Percentiles rank a stretch among this genome's conserved stretches.
phyloP scores from a whole-genome alignment of 768 basidiomycete species.

The Boletus sp. region DNA sequence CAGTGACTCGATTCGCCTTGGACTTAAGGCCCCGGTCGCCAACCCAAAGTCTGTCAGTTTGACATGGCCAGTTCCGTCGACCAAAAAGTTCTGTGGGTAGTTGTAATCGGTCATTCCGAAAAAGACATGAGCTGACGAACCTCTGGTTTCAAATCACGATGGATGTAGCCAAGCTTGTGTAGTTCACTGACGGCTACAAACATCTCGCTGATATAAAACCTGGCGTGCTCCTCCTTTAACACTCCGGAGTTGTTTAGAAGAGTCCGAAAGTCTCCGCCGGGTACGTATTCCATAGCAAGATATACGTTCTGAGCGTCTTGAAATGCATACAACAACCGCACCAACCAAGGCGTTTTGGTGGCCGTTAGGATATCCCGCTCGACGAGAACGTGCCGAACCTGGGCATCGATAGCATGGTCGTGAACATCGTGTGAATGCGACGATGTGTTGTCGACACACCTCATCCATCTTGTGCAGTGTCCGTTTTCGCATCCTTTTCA shows the following conservation, averaged over 20 bases:
- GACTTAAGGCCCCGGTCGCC: constrained; percentile 94
- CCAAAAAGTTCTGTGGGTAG: constrained; percentile 80
- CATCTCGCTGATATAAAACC: constrained; percentile 98
- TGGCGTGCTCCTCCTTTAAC: constrained; percentile 93
- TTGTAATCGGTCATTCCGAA: background rate
- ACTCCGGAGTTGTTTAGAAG: constrained; percentile 97
- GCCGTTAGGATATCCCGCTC: constrained; percentile 97
- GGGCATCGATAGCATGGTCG: background rate
- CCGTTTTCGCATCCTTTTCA: constrained; percentile 96
- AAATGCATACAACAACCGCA: constrained; percentile 92
- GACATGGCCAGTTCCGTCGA: constrained; percentile 94
- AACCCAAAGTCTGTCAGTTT: constrained; percentile 98
- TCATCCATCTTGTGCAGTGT: constrained; percentile 99
- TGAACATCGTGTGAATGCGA: background rate
- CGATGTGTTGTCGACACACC: constrained; percentile 39
- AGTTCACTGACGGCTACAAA: constrained; percentile 90
- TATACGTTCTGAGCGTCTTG: constrained; percentile 90
- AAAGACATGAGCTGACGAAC: constrained; percentile 39
- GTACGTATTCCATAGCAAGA: constrained; percentile 99
- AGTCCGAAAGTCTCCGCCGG: constrained; percentile 97
- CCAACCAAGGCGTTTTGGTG: constrained; percentile 97
- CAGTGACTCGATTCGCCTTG: constrained; percentile 89
- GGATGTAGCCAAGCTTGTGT: constrained; percentile 97
- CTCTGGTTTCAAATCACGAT: constrained; percentile 97
- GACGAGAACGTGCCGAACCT: constrained; percentile 97